phyloP scores from a whole-genome alignment of 306 rosid genomes.

The Fragaria vesca region DNA sequence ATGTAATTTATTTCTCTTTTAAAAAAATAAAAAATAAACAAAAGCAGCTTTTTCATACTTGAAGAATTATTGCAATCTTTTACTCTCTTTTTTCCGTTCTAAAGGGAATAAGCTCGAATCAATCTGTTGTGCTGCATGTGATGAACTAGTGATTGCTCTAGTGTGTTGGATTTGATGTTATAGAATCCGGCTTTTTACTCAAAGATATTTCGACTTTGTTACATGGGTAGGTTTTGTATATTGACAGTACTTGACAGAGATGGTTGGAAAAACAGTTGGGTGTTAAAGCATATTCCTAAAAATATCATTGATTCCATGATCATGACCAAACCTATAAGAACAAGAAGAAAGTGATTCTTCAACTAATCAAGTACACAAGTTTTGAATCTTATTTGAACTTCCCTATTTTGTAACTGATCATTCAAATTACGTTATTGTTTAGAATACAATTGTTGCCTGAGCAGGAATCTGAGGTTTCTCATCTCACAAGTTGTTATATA shows the following conservation, averaged over 20 bases:
- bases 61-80: neutral
- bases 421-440: neutral
- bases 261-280: conserved; percentile 5
- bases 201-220: neutral
- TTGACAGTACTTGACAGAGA: neutral
- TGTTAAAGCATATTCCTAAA: neutral
- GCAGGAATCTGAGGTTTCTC: conserved; percentile 2
- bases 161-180: neutral
- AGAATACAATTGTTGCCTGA: neutral
- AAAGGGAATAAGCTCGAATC: neutral
- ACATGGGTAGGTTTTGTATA: neutral
- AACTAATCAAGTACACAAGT: neutral
- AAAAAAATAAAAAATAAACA: no score
- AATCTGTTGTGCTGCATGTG: neutral
- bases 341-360: neutral
- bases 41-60: neutral
- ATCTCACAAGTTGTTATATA: neutral
- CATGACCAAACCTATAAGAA: neutral
- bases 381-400: conserved; percentile 1
- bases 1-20: no score
- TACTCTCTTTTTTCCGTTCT: neutral
- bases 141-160: neutral
- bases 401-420: neutral
- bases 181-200: conserved; percentile 2
- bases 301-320: neutral